These are phyloP conservation scores for Cystofilobasidium capitatum DNA, from an alignment of 768 basidiomycete genomes.

Conservation along the genomic window DNA sequence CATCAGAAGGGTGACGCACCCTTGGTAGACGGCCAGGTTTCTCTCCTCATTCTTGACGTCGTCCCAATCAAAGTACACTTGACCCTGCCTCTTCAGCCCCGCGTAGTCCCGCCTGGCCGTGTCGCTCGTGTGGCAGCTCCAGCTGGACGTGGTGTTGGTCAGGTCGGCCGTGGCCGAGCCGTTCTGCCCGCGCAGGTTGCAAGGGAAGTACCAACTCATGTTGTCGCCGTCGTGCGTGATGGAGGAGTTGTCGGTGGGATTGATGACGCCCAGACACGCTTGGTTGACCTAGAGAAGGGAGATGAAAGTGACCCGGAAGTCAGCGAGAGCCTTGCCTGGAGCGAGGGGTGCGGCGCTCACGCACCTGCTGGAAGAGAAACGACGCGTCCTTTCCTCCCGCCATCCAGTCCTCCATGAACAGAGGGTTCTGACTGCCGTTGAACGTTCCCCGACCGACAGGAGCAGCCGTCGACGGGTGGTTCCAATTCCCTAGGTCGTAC, in stretches of 20 bases:
- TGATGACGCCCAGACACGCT: conserved; percentile 68
- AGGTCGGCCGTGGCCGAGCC: conserved; percentile 57
- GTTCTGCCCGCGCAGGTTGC: conserved; percentile 75
- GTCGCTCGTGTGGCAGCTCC: conserved; percentile 62
- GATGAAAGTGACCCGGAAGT: too few relatives aligned
- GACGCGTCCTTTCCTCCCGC: conserved; percentile 81
- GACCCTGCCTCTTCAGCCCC: conserved; percentile 45
- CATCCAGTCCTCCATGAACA: conserved; percentile 64
- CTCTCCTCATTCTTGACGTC: conserved; percentile 58
- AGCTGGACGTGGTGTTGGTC: conserved; percentile 42
- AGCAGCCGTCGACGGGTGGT: conserved; percentile 59
- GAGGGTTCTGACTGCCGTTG: conserved; percentile 71
- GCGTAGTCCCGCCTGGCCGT: conserved; percentile 48
- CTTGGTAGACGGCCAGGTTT: conserved; percentile 85
- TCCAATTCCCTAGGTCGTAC: conserved; percentile 80
- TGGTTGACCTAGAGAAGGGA: conserved; percentile 77
- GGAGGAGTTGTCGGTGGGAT: conserved; percentile 40
- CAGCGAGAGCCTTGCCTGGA: too few relatives aligned
- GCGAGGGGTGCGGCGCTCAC: too few relatives aligned
- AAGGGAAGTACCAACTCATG: conserved; percentile 95
- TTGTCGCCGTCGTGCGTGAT: conserved; percentile 26
- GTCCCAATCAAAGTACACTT: conserved; percentile 90
- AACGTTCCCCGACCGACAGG: too few relatives aligned
- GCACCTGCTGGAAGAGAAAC: conserved; percentile 90
- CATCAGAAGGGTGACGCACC: conserved; percentile 52